Percentiles rank a stretch among this genome's conserved stretches.
phyloP scores from a whole-genome alignment of 2,329 filamentous ascomycete genomes.

The Stemphylium beticola region DNA sequence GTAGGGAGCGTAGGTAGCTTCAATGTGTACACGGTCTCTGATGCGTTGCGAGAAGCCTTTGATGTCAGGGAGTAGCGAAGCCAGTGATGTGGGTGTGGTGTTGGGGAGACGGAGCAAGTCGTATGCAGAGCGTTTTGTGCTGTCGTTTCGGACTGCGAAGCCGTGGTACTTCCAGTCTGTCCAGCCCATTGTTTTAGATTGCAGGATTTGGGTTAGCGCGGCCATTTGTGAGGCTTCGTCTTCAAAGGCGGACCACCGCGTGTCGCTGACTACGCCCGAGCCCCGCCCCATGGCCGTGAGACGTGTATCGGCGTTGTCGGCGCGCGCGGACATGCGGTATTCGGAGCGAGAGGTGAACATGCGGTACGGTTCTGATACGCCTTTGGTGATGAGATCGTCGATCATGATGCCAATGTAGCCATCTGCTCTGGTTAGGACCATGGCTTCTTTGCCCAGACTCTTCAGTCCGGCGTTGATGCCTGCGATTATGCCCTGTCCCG shows the following conservation, averaged over 20 bases:
- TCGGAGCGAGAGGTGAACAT: constrained; percentile 98
- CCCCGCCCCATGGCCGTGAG: constrained; percentile 79
- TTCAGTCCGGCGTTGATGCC: constrained; percentile 93
- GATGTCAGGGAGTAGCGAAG: constrained; percentile 63
- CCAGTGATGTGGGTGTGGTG: constrained; percentile 64
- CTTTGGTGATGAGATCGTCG: constrained; percentile 95
- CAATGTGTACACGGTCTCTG: constrained; percentile 74
- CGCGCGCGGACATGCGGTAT: constrained; percentile 88
- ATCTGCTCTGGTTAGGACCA: constrained; percentile 79
- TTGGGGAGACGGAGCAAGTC: constrained; percentile 73
- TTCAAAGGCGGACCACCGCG: constrained; percentile 74
- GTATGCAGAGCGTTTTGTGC: constrained; percentile 72
- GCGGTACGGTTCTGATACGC: constrained; percentile 93
- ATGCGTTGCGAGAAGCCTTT: constrained; percentile 63
- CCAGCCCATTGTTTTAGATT: constrained; percentile 63
- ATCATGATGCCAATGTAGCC: constrained; percentile 99
- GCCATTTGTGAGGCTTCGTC: constrained; percentile 71
- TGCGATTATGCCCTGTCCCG: constrained; percentile 88
- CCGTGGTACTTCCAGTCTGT: constrained; percentile 73
- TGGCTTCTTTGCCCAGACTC: constrained; percentile 67
- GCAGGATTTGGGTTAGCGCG: constrained; percentile 68
- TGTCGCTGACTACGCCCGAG: constrained; percentile 79
- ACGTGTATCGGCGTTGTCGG: constrained; percentile 91
- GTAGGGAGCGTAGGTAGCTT: constrained; percentile 87
- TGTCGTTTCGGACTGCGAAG: constrained; percentile 71